Conservation (phyloP, 1,284 basidiomycete genomes). For the Garcileccinum viscosum region DNA sequence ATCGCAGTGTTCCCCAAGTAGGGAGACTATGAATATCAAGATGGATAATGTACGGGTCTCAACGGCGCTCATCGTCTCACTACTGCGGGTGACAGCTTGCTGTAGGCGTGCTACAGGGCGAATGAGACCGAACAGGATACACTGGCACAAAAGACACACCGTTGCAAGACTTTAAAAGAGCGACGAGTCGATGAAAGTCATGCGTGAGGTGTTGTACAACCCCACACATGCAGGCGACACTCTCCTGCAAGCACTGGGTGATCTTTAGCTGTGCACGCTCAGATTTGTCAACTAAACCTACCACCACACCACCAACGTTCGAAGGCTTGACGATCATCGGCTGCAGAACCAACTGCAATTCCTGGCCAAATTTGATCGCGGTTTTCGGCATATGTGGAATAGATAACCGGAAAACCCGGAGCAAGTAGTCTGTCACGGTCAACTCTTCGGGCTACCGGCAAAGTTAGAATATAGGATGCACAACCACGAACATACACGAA, state of each 20-base stretch:
- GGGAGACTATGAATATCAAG: slow-evolving; percentile 81
- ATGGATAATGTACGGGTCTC: slow-evolving; percentile 58
- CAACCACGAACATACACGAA: slow-evolving; percentile 40
- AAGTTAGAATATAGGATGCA: slow-evolving; percentile 3
- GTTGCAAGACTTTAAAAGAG: slow-evolving; percentile 83
- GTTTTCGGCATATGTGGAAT: slow-evolving; percentile 91
- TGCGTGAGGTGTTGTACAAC: slow-evolving; percentile 87
- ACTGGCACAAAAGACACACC: slow-evolving; percentile 48
- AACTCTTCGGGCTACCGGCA: slow-evolving; percentile 79
- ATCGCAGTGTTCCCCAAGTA: slow-evolving; percentile 88
- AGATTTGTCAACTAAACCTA: slow-evolving; percentile 39
- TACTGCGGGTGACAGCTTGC: slow-evolving; percentile 51
- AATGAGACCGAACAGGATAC: slow-evolving; percentile 8
- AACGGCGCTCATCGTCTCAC: slow-evolving; percentile 37
- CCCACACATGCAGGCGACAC: slow-evolving; percentile 89
- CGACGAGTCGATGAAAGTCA: slow-evolving; percentile 79
- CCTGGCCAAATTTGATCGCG: slow-evolving; percentile 83
- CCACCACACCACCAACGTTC: slow-evolving; percentile 66
- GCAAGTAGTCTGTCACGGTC: slow-evolving; percentile 79
- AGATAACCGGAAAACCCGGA: slow-evolving; percentile 86
- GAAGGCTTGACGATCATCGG: slow-evolving; percentile 88
- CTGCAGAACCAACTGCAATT: slow-evolving; percentile 80
- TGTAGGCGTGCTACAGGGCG: slow-evolving; percentile 56
- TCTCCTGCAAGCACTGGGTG: slow-evolving; percentile 81
- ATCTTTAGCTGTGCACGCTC: slow-evolving; percentile 4